These are phyloP conservation scores for Acer campestre DNA, from an alignment of 345 rosid species.

Conservation along the genomic window DNA sequence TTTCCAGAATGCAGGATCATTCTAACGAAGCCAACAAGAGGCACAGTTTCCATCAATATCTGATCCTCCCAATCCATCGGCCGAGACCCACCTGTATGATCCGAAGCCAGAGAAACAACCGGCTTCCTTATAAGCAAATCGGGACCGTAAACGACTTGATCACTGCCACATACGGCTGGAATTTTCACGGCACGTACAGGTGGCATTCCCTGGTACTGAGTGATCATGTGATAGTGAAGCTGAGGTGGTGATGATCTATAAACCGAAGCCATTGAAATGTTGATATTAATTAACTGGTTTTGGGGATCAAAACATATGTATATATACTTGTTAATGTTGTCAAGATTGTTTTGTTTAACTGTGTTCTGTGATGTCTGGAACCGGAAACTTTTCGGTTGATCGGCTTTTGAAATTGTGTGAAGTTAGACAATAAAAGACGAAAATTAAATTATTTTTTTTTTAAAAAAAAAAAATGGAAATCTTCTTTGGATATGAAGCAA, in stretches of 20 bases:
- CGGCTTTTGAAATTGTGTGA: neutral
- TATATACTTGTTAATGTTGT: neutral
- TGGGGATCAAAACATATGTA: too few species aligned
- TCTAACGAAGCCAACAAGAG: conserved; percentile 2
- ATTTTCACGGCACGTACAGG: neutral
- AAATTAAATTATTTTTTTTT: neutral
- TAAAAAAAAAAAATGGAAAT: neutral
- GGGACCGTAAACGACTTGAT: neutral
- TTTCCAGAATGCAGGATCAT: conserved; percentile 19
- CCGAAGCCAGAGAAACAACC: neutral
- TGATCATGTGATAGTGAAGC: neutral
- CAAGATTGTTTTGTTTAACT: neutral
- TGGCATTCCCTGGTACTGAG: neutral
- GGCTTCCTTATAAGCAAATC: conserved; percentile 3
- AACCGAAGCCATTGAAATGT: neutral
- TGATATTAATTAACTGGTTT: neutral
- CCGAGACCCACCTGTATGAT: neutral
- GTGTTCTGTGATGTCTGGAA: neutral
- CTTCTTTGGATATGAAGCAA: neutral
- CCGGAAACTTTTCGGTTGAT: too few species aligned
- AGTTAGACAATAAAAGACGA: neutral
- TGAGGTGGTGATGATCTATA: neutral
- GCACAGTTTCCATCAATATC: conserved; percentile 4
- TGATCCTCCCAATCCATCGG: conserved; percentile 9
- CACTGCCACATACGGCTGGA: neutral